Conservation (phyloP, 129 eudicot species). For the Flaveria linearis region DNA sequence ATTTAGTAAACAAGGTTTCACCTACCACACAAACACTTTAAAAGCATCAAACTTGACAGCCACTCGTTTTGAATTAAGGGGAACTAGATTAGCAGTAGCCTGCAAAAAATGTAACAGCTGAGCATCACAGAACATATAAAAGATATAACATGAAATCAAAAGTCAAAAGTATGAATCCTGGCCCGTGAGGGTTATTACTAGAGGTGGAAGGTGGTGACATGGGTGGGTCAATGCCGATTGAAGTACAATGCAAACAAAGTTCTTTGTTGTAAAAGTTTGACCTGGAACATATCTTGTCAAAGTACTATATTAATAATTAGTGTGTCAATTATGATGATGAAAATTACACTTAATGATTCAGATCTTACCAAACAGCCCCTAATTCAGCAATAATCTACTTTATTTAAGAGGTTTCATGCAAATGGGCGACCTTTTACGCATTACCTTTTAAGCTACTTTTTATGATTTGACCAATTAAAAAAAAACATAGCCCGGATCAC, state of each 20-base stretch:
- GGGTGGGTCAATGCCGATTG: not conserved
- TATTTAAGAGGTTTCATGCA: not conserved
- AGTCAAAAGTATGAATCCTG: not conserved
- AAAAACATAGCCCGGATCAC: not conserved
- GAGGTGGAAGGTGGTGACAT: not conserved
- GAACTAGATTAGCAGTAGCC: slow-evolving; percentile 93
- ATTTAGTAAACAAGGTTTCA: not conserved
- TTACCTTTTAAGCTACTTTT: not conserved
- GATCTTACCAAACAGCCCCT: too few species aligned
- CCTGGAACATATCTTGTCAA: not conserved
- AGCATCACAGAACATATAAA: slow-evolving; percentile 7
- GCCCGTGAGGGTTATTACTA: not conserved
- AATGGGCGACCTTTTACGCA: not conserved
- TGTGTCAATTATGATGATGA: not conserved
- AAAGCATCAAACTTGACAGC: slow-evolving; percentile 85
- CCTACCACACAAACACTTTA: slow-evolving; percentile 71
- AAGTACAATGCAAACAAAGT: not conserved
- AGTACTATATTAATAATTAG: not conserved
- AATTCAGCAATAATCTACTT: not conserved
- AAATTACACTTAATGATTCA: too few species aligned
- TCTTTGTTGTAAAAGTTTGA: not conserved
- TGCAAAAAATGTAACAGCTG: slow-evolving; percentile 32
- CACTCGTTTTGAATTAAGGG: slow-evolving; percentile 70
- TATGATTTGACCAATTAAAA: not conserved
- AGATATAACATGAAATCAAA: slow-evolving; percentile 10